Percentiles rank a stretch among this genome's conserved stretches.
These are phyloP conservation scores for Penicillium egyptiacum DNA, from an alignment of 495 filamentous ascomycete species.

Conservation along the genomic window DNA sequence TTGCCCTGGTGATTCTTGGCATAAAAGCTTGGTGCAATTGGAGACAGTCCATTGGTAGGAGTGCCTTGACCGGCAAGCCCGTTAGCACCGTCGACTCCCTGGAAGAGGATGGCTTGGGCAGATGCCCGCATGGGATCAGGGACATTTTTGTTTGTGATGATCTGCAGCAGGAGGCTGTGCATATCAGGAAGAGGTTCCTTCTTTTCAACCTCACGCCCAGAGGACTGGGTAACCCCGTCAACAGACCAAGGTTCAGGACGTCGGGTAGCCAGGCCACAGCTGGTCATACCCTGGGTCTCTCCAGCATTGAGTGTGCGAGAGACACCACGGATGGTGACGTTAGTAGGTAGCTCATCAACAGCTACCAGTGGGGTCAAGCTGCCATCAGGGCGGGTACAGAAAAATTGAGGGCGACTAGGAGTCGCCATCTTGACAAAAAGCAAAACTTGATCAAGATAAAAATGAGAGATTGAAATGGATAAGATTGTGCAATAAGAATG, in stretches of 20 bases:
- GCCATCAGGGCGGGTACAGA: constrained; percentile 58
- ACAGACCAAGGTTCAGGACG: constrained; percentile 37
- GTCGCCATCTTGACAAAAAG: not conserved
- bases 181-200: constrained; percentile 15
- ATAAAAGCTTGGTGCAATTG: not conserved
- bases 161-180: constrained; percentile 22
- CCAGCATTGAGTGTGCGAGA: constrained; percentile 31
- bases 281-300: constrained; percentile 50
- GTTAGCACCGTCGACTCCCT: not conserved
- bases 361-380: constrained; percentile 61
- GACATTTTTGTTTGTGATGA: constrained; percentile 23
- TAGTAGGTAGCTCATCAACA: constrained; percentile 59
- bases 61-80: not conserved
- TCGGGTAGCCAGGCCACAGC: constrained; percentile 36
- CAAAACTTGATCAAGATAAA: not conserved
- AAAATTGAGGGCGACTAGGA: constrained; percentile 23
- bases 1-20: not conserved
- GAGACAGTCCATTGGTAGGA: not conserved
- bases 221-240: constrained; percentile 20
- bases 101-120: constrained; percentile 16
- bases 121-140: constrained; percentile 21
- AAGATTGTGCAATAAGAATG: not conserved
- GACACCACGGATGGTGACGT: constrained; percentile 37
- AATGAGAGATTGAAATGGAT: not conserved
- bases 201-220: not conserved